Percentiles rank a stretch among this genome's conserved stretches.
Conservation (phyloP, 2,329 filamentous ascomycete genomes). For the Phaeosphaeria sp. region DNA sequence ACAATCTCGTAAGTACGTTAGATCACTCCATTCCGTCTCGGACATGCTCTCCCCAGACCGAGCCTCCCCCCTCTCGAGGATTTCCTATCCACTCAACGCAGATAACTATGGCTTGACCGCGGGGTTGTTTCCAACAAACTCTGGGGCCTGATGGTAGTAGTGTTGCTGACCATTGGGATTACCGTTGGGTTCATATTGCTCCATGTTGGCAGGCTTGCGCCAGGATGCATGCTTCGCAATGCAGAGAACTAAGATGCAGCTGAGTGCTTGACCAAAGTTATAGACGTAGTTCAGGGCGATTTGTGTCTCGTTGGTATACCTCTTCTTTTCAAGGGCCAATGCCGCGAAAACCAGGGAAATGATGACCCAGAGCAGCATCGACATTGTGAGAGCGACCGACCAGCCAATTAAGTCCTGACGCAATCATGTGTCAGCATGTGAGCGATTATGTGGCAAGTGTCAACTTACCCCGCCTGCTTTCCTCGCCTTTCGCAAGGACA, state of each 20-base stretch:
- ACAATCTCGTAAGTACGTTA: neutral
- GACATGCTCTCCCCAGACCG: neutral
- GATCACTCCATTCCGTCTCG: neutral
- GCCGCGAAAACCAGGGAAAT: constrained; percentile 18
- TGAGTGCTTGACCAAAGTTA: constrained; percentile 22
- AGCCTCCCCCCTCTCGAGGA: neutral
- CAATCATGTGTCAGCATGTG: neutral
- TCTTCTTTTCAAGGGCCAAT: neutral
- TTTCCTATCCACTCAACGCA: neutral
- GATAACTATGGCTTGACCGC: neutral
- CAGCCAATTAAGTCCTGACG: constrained; percentile 26
- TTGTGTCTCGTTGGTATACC: constrained; percentile 2
- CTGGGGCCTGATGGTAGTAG: constrained; percentile 24
- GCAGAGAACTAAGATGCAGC: constrained; percentile 26
- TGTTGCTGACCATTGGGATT: constrained; percentile 11
- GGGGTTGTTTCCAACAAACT: constrained; percentile 5
- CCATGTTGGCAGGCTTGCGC: neutral
- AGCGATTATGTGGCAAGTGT: neutral
- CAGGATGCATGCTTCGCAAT: constrained; percentile 28
- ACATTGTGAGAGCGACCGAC: constrained; percentile 20
- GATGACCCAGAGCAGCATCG: constrained; percentile 26
- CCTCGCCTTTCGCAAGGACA: constrained; percentile 20
- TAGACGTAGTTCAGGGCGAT: constrained; percentile 19
- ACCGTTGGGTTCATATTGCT: constrained; percentile 16
- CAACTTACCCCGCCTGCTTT: constrained; percentile 26